Evolutionary conservation across 306 rosid genomes (phyloP).

Genomic region (Canavalia gladiata): DNA sequence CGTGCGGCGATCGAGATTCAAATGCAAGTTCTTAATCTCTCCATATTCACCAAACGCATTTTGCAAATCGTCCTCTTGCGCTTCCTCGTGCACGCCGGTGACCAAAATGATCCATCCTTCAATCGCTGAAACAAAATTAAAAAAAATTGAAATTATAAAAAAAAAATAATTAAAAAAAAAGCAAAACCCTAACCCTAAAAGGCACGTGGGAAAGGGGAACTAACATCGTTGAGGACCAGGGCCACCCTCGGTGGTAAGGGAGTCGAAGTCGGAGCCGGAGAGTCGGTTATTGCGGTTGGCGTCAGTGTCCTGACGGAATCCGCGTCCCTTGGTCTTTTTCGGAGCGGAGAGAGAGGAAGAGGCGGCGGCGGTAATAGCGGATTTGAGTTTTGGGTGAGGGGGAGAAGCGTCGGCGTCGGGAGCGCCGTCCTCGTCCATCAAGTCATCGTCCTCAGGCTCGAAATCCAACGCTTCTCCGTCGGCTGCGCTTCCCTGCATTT

Average conservation of each 20-base stretch:
- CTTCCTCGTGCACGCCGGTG: constrained; percentile 98
- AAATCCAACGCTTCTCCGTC: constrained; percentile 98
- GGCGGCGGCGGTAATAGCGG: constrained; percentile 84
- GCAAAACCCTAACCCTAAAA: constrained; percentile 45
- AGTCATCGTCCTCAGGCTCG: constrained; percentile 98
- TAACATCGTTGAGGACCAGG: constrained; percentile 94
- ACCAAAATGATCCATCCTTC: constrained; percentile 99
- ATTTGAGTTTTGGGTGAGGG: constrained; percentile 89
- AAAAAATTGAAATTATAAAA: not conserved
- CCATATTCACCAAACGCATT: constrained; percentile 91
- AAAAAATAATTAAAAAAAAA: not conserved
- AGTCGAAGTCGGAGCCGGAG: constrained; percentile 80
- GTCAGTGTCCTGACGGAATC: constrained; percentile 86
- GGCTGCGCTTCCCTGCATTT: constrained; percentile 74
- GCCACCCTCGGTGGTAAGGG: constrained; percentile 80
- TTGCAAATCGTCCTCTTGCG: constrained; percentile 95
- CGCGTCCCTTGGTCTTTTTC: constrained; percentile 94
- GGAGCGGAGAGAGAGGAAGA: constrained; percentile 64
- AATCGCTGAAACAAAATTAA: constrained; percentile 61
- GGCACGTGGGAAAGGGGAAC: not conserved
- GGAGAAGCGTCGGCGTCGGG: constrained; percentile 85
- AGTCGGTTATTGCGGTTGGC: constrained; percentile 78
- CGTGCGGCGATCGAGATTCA: constrained; percentile 97
- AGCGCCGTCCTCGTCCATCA: constrained; percentile 98
- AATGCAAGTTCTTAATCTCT: constrained; percentile 89